Evolutionary conservation across 164 flowering plant species (phyloP).

Genomic region (Platanus orientalis): DNA sequence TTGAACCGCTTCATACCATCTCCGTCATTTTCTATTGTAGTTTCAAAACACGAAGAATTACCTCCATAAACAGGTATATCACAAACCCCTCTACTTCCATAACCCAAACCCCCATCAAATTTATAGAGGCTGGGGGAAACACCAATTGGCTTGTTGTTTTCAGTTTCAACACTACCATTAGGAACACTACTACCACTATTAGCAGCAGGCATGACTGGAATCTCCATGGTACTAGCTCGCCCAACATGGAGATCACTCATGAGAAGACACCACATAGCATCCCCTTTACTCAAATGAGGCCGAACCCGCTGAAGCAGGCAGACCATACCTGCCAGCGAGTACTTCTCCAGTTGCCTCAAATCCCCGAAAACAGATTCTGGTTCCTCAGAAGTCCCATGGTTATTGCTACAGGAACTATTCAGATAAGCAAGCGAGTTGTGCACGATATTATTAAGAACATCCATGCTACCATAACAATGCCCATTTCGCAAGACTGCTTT

Average conservation of each 20-base stretch:
- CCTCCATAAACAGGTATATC: conserved; percentile 40
- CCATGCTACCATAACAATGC: conserved; percentile 89
- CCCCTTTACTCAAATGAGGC: conserved; percentile 80
- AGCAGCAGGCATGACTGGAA: conserved; percentile 41
- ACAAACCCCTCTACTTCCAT: conserved; percentile 52
- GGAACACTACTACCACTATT: conserved; percentile 13
- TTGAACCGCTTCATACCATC: conserved; percentile 84
- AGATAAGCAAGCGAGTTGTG: conserved; percentile 70
- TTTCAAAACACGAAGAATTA: conserved; percentile 33
- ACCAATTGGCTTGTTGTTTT: conserved; percentile 28
- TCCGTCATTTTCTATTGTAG: conserved; percentile 41
- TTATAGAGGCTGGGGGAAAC: conserved; percentile 52
- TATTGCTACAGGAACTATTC: conserved; percentile 26
- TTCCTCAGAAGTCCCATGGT: conserved; percentile 40
- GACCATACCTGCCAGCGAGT: conserved; percentile 75
- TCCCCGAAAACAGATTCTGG: conserved; percentile 46
- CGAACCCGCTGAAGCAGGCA: conserved; percentile 71
- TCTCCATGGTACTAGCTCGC: conserved; percentile 72
- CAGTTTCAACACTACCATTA: conserved; percentile 28
- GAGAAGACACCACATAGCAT: conserved; percentile 97
- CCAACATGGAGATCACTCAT: conserved; percentile 95
- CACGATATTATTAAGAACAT: conserved; percentile 67
- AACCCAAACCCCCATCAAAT: conserved; percentile 88
- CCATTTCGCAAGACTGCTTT: conserved; percentile 73
- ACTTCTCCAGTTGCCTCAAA: conserved; percentile 84